A percentile compares a stretch with the other conserved stretches of the same genome.
Conservation (phyloP, 305 asterid genomes). For the Ajuga reptans region DNA sequence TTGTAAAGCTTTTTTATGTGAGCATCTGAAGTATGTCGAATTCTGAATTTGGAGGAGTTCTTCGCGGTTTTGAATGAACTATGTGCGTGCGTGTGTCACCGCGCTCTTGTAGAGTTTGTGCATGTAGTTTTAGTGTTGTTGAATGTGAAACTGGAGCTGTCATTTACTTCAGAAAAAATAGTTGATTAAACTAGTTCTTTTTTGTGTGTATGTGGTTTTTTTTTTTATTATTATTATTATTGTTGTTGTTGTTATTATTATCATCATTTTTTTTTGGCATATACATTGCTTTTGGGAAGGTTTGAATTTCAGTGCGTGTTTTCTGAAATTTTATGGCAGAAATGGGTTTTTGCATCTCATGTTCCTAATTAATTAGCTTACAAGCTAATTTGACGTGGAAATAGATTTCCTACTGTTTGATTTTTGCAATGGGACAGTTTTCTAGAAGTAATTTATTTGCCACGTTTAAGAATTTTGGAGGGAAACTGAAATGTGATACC, state of each 20-base stretch:
- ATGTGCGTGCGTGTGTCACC: neutral
- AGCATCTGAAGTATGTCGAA: conserved; percentile 12
- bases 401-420: neutral
- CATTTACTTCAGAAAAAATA: neutral
- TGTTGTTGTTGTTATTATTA: too few relatives aligned
- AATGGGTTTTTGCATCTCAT: neutral
- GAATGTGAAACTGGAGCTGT: conserved; percentile 8
- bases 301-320: neutral
- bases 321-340: neutral
- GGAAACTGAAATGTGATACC: conserved; percentile 10
- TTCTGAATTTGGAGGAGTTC: conserved; percentile 16
- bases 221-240: too few relatives aligned
- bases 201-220: neutral
- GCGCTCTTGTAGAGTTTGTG: neutral
- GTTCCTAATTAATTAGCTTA: neutral
- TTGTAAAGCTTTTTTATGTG: conserved; percentile 4
- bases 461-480: neutral
- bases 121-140: neutral
- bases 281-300: neutral
- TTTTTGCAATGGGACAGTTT: neutral
- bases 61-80: conserved; percentile 8
- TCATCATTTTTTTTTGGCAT: too few relatives aligned
- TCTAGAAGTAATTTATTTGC: neutral
- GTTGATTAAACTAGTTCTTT: neutral
- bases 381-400: conserved; percentile 13